These are phyloP conservation scores for Lentinula novae-zelandiae DNA, from an alignment of 1,284 basidiomycete genomes.

Conservation along the genomic window DNA sequence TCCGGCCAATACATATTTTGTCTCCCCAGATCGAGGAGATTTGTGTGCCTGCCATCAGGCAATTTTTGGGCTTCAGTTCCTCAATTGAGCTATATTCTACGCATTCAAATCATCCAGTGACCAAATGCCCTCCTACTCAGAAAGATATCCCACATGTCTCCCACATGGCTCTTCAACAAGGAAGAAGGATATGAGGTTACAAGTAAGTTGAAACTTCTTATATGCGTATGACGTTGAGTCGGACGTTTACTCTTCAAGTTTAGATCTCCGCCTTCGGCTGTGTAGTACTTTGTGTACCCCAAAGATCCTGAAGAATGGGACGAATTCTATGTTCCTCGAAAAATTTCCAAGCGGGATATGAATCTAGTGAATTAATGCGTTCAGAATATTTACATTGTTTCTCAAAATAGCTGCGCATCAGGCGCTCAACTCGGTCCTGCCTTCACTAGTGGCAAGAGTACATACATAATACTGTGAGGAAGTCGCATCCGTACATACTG, in stretches of 20 bases:
- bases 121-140: not conserved
- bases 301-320: not conserved
- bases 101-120: not conserved
- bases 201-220: not conserved
- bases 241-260: not conserved
- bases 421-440: no score
- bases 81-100: not conserved
- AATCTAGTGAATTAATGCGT: no score
- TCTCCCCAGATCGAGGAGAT: conserved; percentile 5
- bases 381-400: no score
- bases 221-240: not conserved
- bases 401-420: no score
- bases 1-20: not conserved
- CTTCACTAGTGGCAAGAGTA: no score
- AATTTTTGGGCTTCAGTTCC: not conserved
- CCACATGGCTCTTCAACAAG: conserved; percentile 4
- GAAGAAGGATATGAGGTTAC: not conserved
- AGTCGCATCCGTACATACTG: no score
- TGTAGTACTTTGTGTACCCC: not conserved
- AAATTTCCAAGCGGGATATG: no score
- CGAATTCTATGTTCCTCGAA: not conserved
- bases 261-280: not conserved
- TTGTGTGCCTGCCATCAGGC: conserved; percentile 5
- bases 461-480: no score
- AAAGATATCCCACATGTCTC: conserved; percentile 4